Percentiles rank a stretch among this genome's conserved stretches.
These are phyloP conservation scores for Linderina pennispora DNA, from an alignment of 192 early-diverging fungal species.

Conservation along the genomic window DNA sequence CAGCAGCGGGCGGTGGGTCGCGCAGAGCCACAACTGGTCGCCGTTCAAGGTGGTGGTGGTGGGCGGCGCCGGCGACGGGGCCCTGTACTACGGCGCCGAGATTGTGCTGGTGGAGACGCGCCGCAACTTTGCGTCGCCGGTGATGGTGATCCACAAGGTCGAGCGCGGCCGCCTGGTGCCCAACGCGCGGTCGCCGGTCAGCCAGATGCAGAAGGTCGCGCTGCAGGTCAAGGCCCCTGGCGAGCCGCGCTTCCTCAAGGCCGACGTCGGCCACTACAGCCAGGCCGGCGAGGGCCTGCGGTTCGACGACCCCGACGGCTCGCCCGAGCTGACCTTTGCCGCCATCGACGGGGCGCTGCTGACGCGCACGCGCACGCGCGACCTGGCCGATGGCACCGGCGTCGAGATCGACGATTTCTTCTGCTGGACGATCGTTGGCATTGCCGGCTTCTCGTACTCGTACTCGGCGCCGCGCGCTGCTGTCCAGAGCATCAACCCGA, in stretches of 20 bases:
- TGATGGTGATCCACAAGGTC: slow-evolving; percentile 71
- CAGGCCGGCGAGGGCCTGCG: slow-evolving; percentile 9
- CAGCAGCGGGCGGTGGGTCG: slow-evolving; percentile 34
- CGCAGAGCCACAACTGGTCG: slow-evolving; percentile 49
- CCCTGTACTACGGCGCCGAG: slow-evolving; percentile 63
- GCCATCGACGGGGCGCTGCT: slow-evolving; percentile 12
- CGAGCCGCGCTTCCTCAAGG: slow-evolving; percentile 25
- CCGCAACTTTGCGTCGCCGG: slow-evolving; percentile 58
- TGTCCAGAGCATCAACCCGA: slow-evolving; percentile 8
- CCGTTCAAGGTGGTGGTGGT: slow-evolving; percentile 36
- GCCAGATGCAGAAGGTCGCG: slow-evolving; percentile 84
- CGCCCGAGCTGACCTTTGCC: slow-evolving; percentile 45
- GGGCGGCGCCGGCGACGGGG: slow-evolving; percentile 2
- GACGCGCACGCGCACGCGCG: slow-evolving; percentile 13
- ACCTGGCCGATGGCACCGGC: slow-evolving; percentile 2
- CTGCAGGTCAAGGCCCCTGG: slow-evolving; percentile 41
- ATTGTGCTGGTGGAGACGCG: slow-evolving; percentile 61
- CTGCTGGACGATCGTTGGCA: slow-evolving; percentile 83
- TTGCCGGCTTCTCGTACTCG: slow-evolving; percentile 51
- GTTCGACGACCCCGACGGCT: slow-evolving; percentile 39
- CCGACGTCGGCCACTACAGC: slow-evolving; percentile 34
- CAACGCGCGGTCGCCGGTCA: slow-evolving; percentile 60
- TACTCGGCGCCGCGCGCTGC: slow-evolving; percentile 11
- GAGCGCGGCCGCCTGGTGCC: slow-evolving; percentile 65
- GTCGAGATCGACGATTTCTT: slow-evolving; percentile 67